phyloP scores from a whole-genome alignment of 2,329 filamentous ascomycete species.

The Nemania sp. region DNA sequence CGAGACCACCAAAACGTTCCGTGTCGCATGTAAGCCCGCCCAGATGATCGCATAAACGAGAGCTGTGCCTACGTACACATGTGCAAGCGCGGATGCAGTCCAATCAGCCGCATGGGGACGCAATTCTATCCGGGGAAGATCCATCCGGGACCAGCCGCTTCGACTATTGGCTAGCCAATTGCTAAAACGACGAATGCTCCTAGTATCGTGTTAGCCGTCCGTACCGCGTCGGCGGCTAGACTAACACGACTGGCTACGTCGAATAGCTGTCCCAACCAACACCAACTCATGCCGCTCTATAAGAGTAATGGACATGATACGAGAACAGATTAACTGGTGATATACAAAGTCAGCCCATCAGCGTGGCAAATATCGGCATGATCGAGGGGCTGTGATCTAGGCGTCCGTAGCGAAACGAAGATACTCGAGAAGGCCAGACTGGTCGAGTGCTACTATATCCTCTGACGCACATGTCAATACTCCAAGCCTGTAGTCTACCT shows the following conservation, averaged over 20 bases:
- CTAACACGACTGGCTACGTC: background rate
- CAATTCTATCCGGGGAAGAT: slow-evolving; percentile 1
- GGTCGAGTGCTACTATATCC: background rate
- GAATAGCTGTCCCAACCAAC: background rate
- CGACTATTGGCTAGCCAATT: slow-evolving; percentile 10
- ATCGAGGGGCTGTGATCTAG: background rate
- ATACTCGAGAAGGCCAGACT: background rate
- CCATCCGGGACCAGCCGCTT: slow-evolving; percentile 12
- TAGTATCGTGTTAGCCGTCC: background rate
- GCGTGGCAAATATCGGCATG: background rate
- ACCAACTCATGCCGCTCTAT: background rate
- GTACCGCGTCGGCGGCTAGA: background rate
- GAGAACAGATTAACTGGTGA: background rate
- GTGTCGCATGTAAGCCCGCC: slow-evolving; percentile 9
- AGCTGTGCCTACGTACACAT: slow-evolving; percentile 5
- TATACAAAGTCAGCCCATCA: background rate
- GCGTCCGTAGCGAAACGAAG: background rate
- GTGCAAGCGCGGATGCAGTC: slow-evolving; percentile 8
- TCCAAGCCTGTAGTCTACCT: background rate
- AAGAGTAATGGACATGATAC: background rate
- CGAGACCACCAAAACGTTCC: slow-evolving; percentile 21
- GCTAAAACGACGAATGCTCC: background rate
- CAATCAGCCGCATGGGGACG: slow-evolving; percentile 21
- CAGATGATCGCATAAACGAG: slow-evolving; percentile 9
- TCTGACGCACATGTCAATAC: background rate